Evolutionary conservation across 192 early-diverging fungal genomes (phyloP), one percentile per base, ranked within the genome.

Genomic region (Mortierella alpina): DNA sequence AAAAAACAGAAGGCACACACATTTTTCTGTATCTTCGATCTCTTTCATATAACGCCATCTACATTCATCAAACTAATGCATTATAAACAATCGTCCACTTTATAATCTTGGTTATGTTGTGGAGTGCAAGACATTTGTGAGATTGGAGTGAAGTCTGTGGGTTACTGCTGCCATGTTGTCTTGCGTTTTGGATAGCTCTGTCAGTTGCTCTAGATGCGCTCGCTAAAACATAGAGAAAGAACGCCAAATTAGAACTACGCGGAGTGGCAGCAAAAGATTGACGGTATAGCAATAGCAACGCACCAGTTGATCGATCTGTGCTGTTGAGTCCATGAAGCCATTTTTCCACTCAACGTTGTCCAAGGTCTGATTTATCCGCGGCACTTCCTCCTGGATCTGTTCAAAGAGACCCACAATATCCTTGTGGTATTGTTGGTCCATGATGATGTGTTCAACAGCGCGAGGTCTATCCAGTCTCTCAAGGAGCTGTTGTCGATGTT

Each of bases 351-450:
- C 48, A 4, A 70, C 47, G 23, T 31, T 46, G 20, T 54, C 59
- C 49, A 70, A 22, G 18, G 51, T 18, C 44, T 39, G 23, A n/a
- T 70, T 44, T 10, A 70, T 20, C n/a, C 46, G 60, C 0, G 59
- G 68, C 8, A 45, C 13, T 6, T 62, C 68, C 15, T 47, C 49
- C 18, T 70, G 68, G 11, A 70, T 70, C 51, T 17, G 50, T 18
- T 55, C 13, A 42, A 62, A 62, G 2, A 70, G 51, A 6, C 23
- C 59, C 42, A 60, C 59, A 23, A 70, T 62, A 22, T 70, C 68
- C 20, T 53, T 49, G 10, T 70, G 68, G 15, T 54, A 55, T 17
- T 60, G 49, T 23, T 49, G 59, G 15, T 62, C 45, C 59, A 70
- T 52, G 0, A 70, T 18, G 1, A 70, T 48, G 49, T 52, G 5